Percentiles rank a stretch among this genome's conserved stretches.
Evolutionary conservation across 73 alveolate genomes (phyloP).

Genomic region (Paramecium octaurelia): DNA sequence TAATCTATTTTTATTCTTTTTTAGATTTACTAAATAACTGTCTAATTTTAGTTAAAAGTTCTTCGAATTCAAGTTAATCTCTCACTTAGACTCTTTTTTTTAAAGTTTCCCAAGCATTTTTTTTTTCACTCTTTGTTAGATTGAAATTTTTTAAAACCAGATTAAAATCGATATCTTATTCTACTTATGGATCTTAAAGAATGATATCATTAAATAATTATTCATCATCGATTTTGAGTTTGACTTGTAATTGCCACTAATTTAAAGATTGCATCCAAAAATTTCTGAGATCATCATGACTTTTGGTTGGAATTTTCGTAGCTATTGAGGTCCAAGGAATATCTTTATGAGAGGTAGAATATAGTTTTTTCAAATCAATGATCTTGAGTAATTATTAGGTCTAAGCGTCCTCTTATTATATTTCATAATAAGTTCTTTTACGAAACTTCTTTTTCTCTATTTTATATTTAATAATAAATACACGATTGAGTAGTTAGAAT

Average conservation of each 20-base stretch:
- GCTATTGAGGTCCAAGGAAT: constrained; percentile 75
- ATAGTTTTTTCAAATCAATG: constrained; percentile 56
- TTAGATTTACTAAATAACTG: background rate
- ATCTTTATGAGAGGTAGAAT: constrained; percentile 59
- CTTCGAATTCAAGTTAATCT: background rate
- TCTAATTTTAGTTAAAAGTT: background rate
- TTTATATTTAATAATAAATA: background rate
- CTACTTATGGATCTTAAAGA: constrained; percentile 63
- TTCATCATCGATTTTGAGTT: constrained; percentile 56
- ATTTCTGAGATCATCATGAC: constrained; percentile 78
- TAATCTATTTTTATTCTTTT: background rate
- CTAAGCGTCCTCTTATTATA: constrained; percentile 67
- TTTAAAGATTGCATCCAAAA: constrained; percentile 67
- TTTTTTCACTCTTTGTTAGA: background rate
- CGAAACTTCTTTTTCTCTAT: background rate
- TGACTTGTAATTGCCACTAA: constrained; percentile 57
- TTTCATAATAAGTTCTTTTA: constrained; percentile 25
- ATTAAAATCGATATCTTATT: constrained; percentile 69
- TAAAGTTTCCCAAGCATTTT: background rate
- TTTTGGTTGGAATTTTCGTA: constrained; percentile 57
- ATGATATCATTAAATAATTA: constrained; percentile 62
- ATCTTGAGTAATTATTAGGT: constrained; percentile 60
- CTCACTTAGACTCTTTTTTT: constrained; percentile 11
- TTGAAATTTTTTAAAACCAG: background rate
- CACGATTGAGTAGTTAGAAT: background rate